These are phyloP conservation scores for Candida peoriensis DNA, from an alignment of 805 yeast genomes.

Conservation along the genomic window DNA sequence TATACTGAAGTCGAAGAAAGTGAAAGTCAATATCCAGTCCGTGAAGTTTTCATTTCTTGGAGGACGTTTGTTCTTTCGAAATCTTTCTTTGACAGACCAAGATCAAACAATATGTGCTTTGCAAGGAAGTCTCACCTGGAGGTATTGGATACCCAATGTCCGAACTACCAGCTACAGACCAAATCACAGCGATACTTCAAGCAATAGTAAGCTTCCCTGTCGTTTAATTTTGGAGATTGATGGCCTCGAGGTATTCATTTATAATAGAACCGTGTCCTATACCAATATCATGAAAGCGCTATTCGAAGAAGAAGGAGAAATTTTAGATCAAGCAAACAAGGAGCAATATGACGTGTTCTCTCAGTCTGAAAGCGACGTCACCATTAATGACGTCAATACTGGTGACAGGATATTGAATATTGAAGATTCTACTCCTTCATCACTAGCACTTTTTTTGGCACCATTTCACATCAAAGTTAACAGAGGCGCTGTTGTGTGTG, in stretches of 20 bases:
- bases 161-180: constrained; percentile 24
- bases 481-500: constrained; percentile 72
- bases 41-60: constrained; percentile 74
- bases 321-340: constrained; percentile 12
- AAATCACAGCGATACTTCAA: constrained; percentile 17
- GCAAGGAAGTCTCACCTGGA: constrained; percentile 79
- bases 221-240: constrained; percentile 54
- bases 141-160: constrained; percentile 69
- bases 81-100: constrained; percentile 65
- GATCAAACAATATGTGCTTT: constrained; percentile 68
- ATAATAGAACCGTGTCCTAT: constrained; percentile 76
- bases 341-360: constrained; percentile 9
- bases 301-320: constrained; percentile 13
- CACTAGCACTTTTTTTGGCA: constrained; percentile 31
- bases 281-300: constrained; percentile 50
- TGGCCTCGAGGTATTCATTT: constrained; percentile 80
- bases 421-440: not conserved
- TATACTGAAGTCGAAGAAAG: constrained; percentile 58
- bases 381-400: constrained; percentile 4
- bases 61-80: constrained; percentile 76
- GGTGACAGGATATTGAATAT: too few species aligned
- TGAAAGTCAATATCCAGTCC: constrained; percentile 65
- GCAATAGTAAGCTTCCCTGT: constrained; percentile 49
- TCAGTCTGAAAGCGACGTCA: constrained; percentile 11
- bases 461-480: constrained; percentile 61